Percentiles rank a stretch among this genome's conserved stretches.
phyloP scores from a whole-genome alignment of 2,329 filamentous ascomycete species.

The Xylariaceae sp. region DNA sequence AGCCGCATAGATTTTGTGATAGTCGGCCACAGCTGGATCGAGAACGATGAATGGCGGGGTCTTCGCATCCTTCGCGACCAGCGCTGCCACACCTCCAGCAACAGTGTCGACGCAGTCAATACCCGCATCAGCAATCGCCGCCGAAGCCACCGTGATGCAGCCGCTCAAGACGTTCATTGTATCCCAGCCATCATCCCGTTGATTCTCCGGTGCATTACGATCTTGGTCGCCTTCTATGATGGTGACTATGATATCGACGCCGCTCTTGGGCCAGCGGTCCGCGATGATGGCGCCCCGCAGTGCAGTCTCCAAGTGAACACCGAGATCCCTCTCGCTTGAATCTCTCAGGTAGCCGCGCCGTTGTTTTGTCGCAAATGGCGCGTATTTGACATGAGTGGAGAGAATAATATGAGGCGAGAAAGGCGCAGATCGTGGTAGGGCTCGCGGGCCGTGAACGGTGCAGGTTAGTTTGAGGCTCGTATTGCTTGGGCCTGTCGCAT shows the following conservation, averaged over 20 bases:
- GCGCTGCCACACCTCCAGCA: conserved; percentile 84
- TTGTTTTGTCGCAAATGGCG: conserved; percentile 85
- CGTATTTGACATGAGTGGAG: conserved; percentile 94
- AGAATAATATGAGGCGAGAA: conserved; percentile 94
- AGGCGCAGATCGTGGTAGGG: conserved; percentile 84
- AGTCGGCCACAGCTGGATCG: conserved; percentile 83
- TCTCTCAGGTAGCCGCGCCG: conserved; percentile 87
- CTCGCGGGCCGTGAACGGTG: conserved; percentile 90
- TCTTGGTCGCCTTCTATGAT: conserved; percentile 93
- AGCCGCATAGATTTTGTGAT: conserved; percentile 76
- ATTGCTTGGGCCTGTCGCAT: conserved; percentile 50
- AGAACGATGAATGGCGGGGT: conserved; percentile 62
- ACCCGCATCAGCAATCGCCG: conserved; percentile 89
- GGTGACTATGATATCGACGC: conserved; percentile 92
- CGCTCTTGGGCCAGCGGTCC: conserved; percentile 97
- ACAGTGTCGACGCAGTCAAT: conserved; percentile 95
- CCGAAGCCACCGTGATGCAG: conserved; percentile 91
- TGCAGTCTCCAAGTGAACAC: conserved; percentile 89
- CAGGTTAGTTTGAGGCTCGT: conserved; percentile 89
- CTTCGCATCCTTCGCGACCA: conserved; percentile 58
- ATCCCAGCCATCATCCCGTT: conserved; percentile 74
- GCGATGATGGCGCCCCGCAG: conserved; percentile 88
- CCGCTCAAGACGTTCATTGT: conserved; percentile 90
- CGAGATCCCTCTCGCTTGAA: conserved; percentile 83
- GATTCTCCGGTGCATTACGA: conserved; percentile 54